Base-by-base conservation (phyloP, 495 filamentous ascomycete species). In the Aspergillus wentii region DNA sequence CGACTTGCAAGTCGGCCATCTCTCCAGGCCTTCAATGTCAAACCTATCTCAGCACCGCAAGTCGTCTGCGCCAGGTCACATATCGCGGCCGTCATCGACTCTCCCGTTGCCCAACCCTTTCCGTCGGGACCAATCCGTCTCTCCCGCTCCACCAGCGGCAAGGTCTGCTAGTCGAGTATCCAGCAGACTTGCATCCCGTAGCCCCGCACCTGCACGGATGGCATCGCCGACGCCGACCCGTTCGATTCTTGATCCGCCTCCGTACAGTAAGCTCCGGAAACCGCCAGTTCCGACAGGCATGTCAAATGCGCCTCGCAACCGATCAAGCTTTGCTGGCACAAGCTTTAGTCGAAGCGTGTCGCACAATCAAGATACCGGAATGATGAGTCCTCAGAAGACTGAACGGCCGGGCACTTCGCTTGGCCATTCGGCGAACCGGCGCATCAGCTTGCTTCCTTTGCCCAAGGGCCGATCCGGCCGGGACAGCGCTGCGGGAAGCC, bases 1-100 rank as follows among this genome's bases (percentile, higher is more conserved):
- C 4, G 78, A 84, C 39, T 68, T 80, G 16, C 70, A 83, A 20
- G 76, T 79, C 11, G 80, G 83, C 16, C 80, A 86, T 55, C 79
- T 78, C 50, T 84, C 79, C 58, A 85, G 80, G 54, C 75, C 85
- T 3, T 59, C 81, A 3, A 59, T 78, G 18, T 79, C 79, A 9
- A 83, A 78, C 1, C 76, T 82, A 7, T 77, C 74, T 41, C 73
- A 80, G 9, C 75, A 82, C 50, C 68, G 76, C 30, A 84, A 80
- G 36, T 43, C 49, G 19, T 62, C 63, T 3, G 44, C 62, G 17
- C 59, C 64, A 5, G 33, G 47, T 16, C 64, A 54, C 11, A 54
- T 53, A 4, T 52, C 71, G 9, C 58, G 61, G 8, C 64, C 68
- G 4, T 57, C 61, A 13, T 74, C 61, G 10, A 67, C 55, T 6